Base-by-base conservation (phyloP, 176 grass and related monocot species). In the Rhynchospora breviuscula region DNA sequence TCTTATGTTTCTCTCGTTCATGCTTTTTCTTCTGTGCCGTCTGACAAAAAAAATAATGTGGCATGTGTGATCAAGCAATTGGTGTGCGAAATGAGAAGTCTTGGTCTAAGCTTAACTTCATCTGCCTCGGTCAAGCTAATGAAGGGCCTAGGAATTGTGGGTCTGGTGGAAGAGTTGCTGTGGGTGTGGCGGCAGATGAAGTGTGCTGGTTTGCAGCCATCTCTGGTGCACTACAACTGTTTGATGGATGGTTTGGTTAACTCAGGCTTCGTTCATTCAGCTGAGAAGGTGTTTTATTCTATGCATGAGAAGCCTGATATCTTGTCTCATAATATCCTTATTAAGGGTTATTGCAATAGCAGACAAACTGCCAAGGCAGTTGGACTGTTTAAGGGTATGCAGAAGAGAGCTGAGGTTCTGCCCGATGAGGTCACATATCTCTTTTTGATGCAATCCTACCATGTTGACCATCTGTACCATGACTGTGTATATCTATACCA, bases 381-480 rank as follows among this genome's bases (percentile, higher is more conserved):
- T 72, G 63, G 85, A 0, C 59, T 69, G 79, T 87, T 98, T 44
- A 83, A 64, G 1, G 45, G 83, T 29, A 91, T 98, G 92, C 63
- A 61, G 19, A 63, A 89, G 35, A 86, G 59, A 1, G 45, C 59
- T 4, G 83, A 86, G 33, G 83, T 94, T 25, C 40, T 79, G 11
- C 92, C 95, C 0, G 95, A 98, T 73, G 93, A 91, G 82, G 85
- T 98, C 51, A 93, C 95, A 0, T 98, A 91, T 84, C 89, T 95
- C 1, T 90, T 89, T 12, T 87, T 98, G 8, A 93, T 98, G 87
- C 92, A 95, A 52, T 90, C 84, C 57, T 84, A 91, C 86, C 91
- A 95, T 67, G 78, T 81, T 15, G 90, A 94, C 15, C 85, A 12
- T 85, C 63, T 29, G 6, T 91, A 88, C 68, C 65, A 85, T 40